phyloP scores from a whole-genome alignment of 306 rosid species.

The Citrullus colocynthis region DNA sequence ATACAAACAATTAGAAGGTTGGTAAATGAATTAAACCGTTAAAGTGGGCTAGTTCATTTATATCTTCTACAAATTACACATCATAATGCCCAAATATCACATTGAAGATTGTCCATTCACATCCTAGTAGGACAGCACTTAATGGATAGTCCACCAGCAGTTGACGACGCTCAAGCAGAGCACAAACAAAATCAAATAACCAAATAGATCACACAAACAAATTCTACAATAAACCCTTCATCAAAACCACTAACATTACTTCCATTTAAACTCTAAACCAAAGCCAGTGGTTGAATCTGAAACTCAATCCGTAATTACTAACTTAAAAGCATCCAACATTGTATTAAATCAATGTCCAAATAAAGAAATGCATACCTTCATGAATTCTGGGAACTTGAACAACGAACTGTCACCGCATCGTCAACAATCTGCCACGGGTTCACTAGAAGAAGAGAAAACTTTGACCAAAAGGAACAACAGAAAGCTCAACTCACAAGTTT shows the following conservation, averaged over 20 bases:
- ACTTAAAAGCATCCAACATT: neutral
- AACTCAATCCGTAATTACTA: neutral
- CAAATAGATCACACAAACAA: neutral
- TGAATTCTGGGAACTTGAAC: neutral
- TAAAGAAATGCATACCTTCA: neutral
- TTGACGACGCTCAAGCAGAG: neutral
- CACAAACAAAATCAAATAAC: neutral
- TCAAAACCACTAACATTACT: neutral
- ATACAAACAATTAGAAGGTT: neutral
- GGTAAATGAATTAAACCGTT: neutral
- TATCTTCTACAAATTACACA: neutral
- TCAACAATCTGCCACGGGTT: neutral
- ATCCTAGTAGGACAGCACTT: neutral
- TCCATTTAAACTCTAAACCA: neutral
- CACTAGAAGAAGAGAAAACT: neutral
- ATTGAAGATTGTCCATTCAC: neutral
- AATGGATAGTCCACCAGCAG: neutral
- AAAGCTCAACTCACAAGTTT: neutral
- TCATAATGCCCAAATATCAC: neutral
- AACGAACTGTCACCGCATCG: neutral
- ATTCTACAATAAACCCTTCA: neutral
- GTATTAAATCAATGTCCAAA: neutral
- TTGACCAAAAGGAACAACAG: neutral
- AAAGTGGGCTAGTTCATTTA: neutral
- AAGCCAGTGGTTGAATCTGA: neutral